These are phyloP conservation scores for Candida namnaoensis DNA, from an alignment of 805 yeast species.

Conservation along the genomic window DNA sequence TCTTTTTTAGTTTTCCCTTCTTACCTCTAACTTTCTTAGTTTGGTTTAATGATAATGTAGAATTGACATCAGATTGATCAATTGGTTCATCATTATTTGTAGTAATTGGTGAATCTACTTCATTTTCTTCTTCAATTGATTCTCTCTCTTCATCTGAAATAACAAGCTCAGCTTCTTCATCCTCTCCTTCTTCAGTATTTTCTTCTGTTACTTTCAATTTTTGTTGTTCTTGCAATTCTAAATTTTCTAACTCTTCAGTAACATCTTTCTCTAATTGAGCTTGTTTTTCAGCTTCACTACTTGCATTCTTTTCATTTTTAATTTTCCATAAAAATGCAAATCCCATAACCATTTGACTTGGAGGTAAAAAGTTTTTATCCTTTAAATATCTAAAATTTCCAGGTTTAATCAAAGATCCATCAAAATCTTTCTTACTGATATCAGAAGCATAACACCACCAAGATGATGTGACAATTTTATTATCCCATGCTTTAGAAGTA, in stretches of 20 bases:
- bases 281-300: constrained; percentile 19
- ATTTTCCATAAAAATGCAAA: constrained; percentile 71
- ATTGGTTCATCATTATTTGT: constrained; percentile 3
- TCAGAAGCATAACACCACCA: constrained; percentile 74
- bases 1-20: constrained; percentile 75
- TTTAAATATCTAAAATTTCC: constrained; percentile 50
- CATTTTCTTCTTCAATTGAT: constrained; percentile 7
- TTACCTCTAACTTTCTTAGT: constrained; percentile 65
- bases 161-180: constrained; percentile 4
- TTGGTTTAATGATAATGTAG: constrained; percentile 7
- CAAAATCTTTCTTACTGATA: constrained; percentile 60
- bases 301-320: constrained; percentile 44
- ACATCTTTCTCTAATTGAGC: constrained; percentile 1
- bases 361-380: constrained; percentile 56
- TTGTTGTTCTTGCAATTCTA: constrained; percentile 6
- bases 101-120: not conserved
- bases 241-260: constrained; percentile 10
- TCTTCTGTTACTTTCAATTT: not conserved
- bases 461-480: constrained; percentile 71
- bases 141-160: constrained; percentile 1
- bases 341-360: constrained; percentile 87
- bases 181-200: not conserved
- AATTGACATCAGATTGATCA: constrained; percentile 8
- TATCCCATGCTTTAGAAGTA: constrained; percentile 84
- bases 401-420: constrained; percentile 49